Percentiles rank a stretch among this genome's conserved stretches.
phyloP scores from a whole-genome alignment of 768 basidiomycete genomes.

The Ramaria rubella region DNA sequence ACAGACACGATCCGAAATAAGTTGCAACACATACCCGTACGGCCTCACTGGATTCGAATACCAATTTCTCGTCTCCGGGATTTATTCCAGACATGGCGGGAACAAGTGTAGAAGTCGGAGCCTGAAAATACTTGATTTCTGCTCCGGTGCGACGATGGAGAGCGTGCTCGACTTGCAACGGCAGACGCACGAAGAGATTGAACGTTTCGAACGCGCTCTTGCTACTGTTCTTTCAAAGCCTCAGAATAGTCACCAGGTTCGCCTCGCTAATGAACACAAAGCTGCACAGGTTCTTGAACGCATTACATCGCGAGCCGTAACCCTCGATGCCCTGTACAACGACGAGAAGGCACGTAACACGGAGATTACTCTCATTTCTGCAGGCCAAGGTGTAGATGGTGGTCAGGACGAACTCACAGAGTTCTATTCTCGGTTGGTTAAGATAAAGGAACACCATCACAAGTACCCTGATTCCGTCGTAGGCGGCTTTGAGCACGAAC shows the following conservation, averaged over 20 bases:
- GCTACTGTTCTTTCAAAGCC: constrained; percentile 75
- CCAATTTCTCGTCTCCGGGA: constrained; percentile 77
- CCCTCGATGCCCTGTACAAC: constrained; percentile 67
- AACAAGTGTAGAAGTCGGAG: constrained; percentile 39
- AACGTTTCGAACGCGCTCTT: constrained; percentile 83
- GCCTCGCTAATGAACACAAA: constrained; percentile 77
- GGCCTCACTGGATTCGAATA: constrained; percentile 92
- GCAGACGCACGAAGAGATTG: constrained; percentile 92
- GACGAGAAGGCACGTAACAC: constrained; percentile 66
- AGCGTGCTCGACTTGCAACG: constrained; percentile 90
- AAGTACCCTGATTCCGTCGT: constrained; percentile 88
- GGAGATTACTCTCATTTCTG: constrained; percentile 61
- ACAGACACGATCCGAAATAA: not conserved
- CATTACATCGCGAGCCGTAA: constrained; percentile 58
- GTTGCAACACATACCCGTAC: constrained; percentile 37
- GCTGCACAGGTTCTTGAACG: constrained; percentile 85
- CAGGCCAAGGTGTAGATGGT: constrained; percentile 33
- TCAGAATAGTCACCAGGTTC: constrained; percentile 52
- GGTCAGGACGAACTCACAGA: constrained; percentile 71
- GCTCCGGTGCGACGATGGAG: constrained; percentile 60
- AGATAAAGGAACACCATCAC: constrained; percentile 93
- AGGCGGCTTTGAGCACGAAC: constrained; percentile 77
- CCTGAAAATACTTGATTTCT: constrained; percentile 34
- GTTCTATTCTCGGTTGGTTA: constrained; percentile 93
- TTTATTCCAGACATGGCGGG: constrained; percentile 68